phyloP scores from a whole-genome alignment of 352 stramenopile species.

The Pythium apleroticum region DNA sequence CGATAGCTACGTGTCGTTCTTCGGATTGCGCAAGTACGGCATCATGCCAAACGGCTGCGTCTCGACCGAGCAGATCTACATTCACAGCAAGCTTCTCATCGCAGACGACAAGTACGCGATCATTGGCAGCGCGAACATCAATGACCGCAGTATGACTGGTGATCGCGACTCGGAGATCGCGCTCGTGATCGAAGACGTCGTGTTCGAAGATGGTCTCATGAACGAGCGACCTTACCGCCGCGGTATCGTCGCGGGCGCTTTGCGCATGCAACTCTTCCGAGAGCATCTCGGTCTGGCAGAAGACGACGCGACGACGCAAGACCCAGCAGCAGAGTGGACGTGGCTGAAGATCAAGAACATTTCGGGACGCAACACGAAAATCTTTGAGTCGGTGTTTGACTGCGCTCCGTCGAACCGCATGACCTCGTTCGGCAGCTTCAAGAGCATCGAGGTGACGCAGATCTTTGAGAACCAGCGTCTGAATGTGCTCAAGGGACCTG shows the following conservation, averaged over 20 bases:
- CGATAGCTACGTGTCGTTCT: constrained; percentile 83
- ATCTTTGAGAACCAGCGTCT: constrained; percentile 89
- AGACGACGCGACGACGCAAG: constrained; percentile 50
- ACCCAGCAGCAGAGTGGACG: constrained; percentile 59
- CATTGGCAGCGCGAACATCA: constrained; percentile 95
- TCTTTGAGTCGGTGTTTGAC: constrained; percentile 84
- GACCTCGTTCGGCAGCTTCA: constrained; percentile 74
- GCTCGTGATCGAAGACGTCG: constrained; percentile 80
- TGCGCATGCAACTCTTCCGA: constrained; percentile 80
- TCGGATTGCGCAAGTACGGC: constrained; percentile 80
- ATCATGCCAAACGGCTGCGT: constrained; percentile 78
- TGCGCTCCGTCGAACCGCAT: constrained; percentile 82
- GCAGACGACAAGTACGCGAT: constrained; percentile 90
- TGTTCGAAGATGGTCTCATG: constrained; percentile 77
- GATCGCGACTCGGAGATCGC: constrained; percentile 89
- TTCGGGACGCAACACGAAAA: constrained; percentile 66
- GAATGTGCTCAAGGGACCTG: constrained; percentile 69
- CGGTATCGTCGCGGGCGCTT: constrained; percentile 53
- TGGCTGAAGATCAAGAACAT: constrained; percentile 64
- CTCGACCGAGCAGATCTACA: constrained; percentile 91
- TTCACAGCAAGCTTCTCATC: constrained; percentile 91
- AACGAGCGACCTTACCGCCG: constrained; percentile 70
- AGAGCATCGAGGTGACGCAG: constrained; percentile 77
- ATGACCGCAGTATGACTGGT: constrained; percentile 93
- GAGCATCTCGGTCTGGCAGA: constrained; percentile 76